phyloP scores from a whole-genome alignment of 2,329 filamentous ascomycete genomes.

The Sclerotinia borealis region DNA sequence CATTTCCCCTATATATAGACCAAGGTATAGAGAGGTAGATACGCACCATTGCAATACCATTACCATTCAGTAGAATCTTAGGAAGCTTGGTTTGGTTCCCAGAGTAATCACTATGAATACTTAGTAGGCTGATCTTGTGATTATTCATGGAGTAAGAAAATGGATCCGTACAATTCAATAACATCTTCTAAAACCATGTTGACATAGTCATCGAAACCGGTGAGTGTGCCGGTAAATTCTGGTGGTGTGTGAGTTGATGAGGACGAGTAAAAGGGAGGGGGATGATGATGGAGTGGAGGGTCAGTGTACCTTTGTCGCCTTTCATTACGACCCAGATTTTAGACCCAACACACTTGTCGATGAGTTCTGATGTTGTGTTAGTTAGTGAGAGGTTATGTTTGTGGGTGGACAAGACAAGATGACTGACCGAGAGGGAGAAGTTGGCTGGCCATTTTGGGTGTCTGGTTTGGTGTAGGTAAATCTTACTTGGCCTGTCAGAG shows the following conservation, averaged over 20 bases:
- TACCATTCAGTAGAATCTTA: constrained; percentile 94
- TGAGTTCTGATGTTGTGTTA: constrained; percentile 62
- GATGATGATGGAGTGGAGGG: not conserved
- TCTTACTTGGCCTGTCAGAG: not conserved
- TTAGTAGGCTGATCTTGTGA: not conserved
- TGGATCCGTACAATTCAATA: constrained; percentile 78
- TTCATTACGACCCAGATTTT: constrained; percentile 99
- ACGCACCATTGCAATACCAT: constrained; percentile 96
- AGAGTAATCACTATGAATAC: constrained; percentile 75
- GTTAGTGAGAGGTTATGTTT: constrained; percentile 23
- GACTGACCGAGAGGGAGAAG: constrained; percentile 28
- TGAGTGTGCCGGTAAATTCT: constrained; percentile 94
- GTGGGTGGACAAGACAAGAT: constrained; percentile 10
- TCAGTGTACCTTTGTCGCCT: constrained; percentile 80
- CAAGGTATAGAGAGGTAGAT: not conserved
- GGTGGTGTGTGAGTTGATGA: constrained; percentile 13
- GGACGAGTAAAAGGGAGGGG: not conserved
- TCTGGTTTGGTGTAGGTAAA: not conserved
- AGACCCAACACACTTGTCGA: constrained; percentile 97
- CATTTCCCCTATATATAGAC: not conserved
- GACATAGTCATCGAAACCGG: constrained; percentile 99
- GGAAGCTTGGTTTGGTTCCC: constrained; percentile 82
- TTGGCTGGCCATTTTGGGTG: constrained; percentile 29
- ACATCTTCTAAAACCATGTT: constrained; percentile 99
- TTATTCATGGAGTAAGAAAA: not conserved